Percentiles rank a stretch among this genome's conserved stretches.
phyloP scores from a whole-genome alignment of 2,329 filamentous ascomycete genomes.

The Aspergillus calidoustus region DNA sequence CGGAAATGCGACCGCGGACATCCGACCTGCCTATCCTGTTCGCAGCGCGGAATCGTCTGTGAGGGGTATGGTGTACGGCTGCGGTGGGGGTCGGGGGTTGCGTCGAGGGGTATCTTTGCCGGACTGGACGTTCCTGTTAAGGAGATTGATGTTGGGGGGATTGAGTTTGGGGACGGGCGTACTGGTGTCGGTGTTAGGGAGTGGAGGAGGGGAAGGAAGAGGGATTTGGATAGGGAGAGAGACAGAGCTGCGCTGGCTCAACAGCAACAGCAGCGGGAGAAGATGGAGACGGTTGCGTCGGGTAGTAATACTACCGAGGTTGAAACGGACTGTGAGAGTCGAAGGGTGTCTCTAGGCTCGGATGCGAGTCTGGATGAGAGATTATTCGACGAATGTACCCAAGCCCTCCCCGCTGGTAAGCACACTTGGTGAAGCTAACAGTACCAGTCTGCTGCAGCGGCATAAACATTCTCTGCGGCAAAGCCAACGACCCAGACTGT shows the following conservation, averaged over 20 bases:
- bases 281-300: background rate
- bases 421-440: background rate
- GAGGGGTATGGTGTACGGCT: constrained; percentile 39
- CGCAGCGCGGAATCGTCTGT: constrained; percentile 29
- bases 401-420: background rate
- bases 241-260: background rate
- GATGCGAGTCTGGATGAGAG: background rate
- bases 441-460: constrained; percentile 17
- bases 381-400: background rate
- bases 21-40: constrained; percentile 31
- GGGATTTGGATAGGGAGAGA: background rate
- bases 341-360: background rate
- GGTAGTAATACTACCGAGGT: background rate
- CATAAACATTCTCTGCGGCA: constrained; percentile 34
- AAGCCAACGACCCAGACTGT: constrained; percentile 22
- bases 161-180: background rate
- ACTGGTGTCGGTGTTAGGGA: background rate
- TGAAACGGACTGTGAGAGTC: background rate
- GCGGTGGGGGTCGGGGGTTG: constrained; percentile 37
- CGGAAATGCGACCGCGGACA: constrained; percentile 35
- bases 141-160: background rate
- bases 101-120: constrained; percentile 37
- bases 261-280: background rate
- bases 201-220: background rate
- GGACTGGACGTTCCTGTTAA: constrained; percentile 6